Evolutionary conservation across 2,329 filamentous ascomycete genomes (phyloP), one percentile per base, ranked within the genome.

Genomic region (Aspergillus niger): DNA sequence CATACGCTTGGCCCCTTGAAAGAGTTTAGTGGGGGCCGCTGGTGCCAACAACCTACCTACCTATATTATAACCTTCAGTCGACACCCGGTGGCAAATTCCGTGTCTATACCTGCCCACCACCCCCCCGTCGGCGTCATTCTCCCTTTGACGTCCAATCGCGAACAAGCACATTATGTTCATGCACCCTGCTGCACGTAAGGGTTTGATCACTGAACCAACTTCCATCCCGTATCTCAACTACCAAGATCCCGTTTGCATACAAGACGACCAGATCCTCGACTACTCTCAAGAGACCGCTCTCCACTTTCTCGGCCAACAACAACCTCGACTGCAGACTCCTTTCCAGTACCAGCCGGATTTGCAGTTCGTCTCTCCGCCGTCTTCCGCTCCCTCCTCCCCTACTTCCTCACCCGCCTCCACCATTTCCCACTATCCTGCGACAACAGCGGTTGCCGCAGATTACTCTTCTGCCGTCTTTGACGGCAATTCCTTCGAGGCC

Each of bases 191-290:
- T n/a, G 63, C 67, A 77, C 75, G 75, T 76, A 77, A 77, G 73
- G 74, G 69, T 74, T 71, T 75, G 72, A 75, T 76, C 74, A 76
- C 70, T 62, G 74, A 75, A 70, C 72, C 74, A 65, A 60, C 70
- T 30, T 63, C 65, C 53, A 41, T 61, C 56, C 54, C 65, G 48
- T 65, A 65, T 57, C 41, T 66, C 64, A 70, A 69, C 67, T 67
- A 69, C 60, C 62, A 70, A 58, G 72, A 74, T 59, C 62, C 70
- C 58, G 68, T 75, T 64, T 71, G 65, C 64, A 74, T 77, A 70
- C 74, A 76, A 73, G 75, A 77, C 71, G 72, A 76, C 59, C 73
- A 74, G 52, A 70, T 71, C 47, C 66, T 73, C 41, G 73, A 76
- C 30, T 68, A 70, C 43, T 66, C 71, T 32, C 60, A 64, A 43